phyloP scores from a whole-genome alignment of 2,329 filamentous ascomycete species.

The Phialophora expanda region DNA sequence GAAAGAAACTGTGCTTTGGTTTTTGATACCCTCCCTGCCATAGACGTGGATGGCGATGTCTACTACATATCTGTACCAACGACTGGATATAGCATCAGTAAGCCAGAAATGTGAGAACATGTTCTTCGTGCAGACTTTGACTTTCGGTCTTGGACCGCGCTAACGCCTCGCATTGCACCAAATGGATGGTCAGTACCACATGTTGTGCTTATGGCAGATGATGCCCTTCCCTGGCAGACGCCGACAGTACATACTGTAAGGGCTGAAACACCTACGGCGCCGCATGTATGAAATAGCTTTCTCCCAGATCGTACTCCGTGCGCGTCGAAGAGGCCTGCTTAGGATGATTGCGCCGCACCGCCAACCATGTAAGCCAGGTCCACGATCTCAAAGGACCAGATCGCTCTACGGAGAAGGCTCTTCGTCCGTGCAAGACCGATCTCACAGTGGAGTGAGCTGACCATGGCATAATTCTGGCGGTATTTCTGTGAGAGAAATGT shows the following conservation, averaged over 20 bases:
- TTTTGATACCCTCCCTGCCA: conserved; percentile 18
- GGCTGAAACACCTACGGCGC: neutral
- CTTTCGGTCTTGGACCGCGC: neutral
- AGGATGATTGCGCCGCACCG: no score
- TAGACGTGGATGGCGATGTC: conserved; percentile 1
- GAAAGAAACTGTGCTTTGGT: conserved; percentile 3
- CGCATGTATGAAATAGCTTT: neutral
- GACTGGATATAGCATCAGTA: conserved; percentile 16
- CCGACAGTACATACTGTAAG: neutral
- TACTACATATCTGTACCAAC: conserved; percentile 19
- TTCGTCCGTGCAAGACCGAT: no score
- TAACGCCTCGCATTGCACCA: neutral
- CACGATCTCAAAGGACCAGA: no score
- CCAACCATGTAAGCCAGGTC: no score
- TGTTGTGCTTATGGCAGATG: neutral
- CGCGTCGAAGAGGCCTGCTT: no score
- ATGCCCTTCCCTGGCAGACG: neutral
- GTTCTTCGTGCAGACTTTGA: neutral
- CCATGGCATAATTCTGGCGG: no score
- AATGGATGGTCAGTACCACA: neutral
- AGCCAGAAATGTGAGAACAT: conserved; percentile 6
- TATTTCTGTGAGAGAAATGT: no score
- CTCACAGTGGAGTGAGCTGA: no score
- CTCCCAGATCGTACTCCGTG: no score
- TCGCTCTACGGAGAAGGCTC: no score